phyloP scores from a whole-genome alignment of 2,329 filamentous ascomycete genomes.

The Exophiala calicioides region DNA sequence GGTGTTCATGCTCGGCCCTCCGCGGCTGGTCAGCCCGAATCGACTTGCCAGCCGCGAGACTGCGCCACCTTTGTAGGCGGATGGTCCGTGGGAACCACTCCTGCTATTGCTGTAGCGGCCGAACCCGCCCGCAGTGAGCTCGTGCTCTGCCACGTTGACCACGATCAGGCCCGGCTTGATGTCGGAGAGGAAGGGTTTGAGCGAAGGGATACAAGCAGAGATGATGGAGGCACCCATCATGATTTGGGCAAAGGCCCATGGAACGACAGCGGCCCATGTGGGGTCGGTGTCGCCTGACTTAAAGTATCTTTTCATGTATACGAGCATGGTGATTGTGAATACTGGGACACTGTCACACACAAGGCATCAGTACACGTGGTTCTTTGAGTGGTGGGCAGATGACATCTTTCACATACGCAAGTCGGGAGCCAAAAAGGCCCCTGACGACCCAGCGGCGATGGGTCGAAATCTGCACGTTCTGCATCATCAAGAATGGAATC shows the following conservation, averaged over 20 bases:
- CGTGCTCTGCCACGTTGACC: slow-evolving; percentile 28
- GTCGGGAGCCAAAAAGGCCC: slow-evolving; percentile 28
- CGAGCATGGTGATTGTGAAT: slow-evolving; percentile 25
- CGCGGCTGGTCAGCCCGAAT: slow-evolving; percentile 3
- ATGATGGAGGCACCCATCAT: slow-evolving; percentile 31
- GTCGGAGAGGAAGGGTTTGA: slow-evolving; percentile 32
- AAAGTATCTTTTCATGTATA: slow-evolving; percentile 24
- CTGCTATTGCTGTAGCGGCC: slow-evolving; percentile 4
- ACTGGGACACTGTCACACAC: slow-evolving; percentile 24
- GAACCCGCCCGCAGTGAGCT: slow-evolving; percentile 4
- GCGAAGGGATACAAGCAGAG: slow-evolving; percentile 32
- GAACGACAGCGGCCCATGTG: slow-evolving; percentile 28
- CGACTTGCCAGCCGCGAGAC: slow-evolving; percentile 6
- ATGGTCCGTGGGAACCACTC: too few species aligned
- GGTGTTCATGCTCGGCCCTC: slow-evolving; percentile 2
- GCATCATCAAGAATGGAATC: slow-evolving; percentile 31
- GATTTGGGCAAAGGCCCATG: slow-evolving; percentile 30
- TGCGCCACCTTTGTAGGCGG: background rate
- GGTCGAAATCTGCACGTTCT: slow-evolving; percentile 24
- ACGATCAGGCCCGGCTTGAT: slow-evolving; percentile 32
- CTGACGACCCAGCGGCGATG: slow-evolving; percentile 28
- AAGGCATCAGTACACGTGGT: slow-evolving; percentile 7
- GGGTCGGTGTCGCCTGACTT: slow-evolving; percentile 25
- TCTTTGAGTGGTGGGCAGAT: background rate
- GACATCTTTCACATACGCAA: slow-evolving; percentile 28